A percentile compares a stretch with the other conserved stretches of the same genome.
Evolutionary conservation across 2,329 filamentous ascomycete genomes (phyloP).

Genomic region (Fusarium xyrophilum): DNA sequence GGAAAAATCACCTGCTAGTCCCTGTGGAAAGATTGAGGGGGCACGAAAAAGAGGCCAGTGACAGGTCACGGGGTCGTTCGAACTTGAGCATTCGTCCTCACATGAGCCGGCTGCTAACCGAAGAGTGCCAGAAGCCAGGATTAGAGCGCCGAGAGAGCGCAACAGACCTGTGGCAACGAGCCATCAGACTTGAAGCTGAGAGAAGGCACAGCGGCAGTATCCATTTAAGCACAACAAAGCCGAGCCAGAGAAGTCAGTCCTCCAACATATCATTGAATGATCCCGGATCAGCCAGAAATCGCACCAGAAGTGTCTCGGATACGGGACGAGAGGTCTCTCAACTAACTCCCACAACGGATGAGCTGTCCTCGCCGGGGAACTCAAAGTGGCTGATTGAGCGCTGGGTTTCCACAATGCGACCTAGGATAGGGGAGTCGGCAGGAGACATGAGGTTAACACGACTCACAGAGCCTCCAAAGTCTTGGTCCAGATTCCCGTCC

Average conservation of each 20-base stretch:
- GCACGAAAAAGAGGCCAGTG: neutral
- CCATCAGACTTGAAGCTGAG: conserved; percentile 37
- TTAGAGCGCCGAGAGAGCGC: conserved; percentile 31
- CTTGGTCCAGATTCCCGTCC: conserved; percentile 48
- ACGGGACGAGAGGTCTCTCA: conserved; percentile 11
- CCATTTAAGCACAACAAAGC: neutral
- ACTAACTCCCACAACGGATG: conserved; percentile 21
- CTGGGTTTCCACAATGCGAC: conserved; percentile 31
- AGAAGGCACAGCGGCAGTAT: conserved; percentile 24
- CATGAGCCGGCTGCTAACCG: conserved; percentile 9
- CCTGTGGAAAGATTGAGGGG: neutral
- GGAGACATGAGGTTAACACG: neutral
- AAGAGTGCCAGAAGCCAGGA: conserved; percentile 14
- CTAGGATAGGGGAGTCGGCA: neutral
- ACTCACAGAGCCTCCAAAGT: conserved; percentile 36
- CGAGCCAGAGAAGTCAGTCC: neutral
- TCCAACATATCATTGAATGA: conserved; percentile 2
- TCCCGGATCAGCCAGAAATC: neutral
- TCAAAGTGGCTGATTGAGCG: conserved; percentile 32
- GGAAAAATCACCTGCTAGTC: neutral
- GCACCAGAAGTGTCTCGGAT: neutral
- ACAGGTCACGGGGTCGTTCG: conserved; percentile 21
- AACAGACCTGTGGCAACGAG: conserved; percentile 42
- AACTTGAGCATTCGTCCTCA: conserved; percentile 30
- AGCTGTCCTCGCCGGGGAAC: conserved; percentile 6